Percentiles rank a stretch among this genome's conserved stretches.
Evolutionary conservation across 352 stramenopile genomes (phyloP).

Genomic region (Globisporangium paddicum): DNA sequence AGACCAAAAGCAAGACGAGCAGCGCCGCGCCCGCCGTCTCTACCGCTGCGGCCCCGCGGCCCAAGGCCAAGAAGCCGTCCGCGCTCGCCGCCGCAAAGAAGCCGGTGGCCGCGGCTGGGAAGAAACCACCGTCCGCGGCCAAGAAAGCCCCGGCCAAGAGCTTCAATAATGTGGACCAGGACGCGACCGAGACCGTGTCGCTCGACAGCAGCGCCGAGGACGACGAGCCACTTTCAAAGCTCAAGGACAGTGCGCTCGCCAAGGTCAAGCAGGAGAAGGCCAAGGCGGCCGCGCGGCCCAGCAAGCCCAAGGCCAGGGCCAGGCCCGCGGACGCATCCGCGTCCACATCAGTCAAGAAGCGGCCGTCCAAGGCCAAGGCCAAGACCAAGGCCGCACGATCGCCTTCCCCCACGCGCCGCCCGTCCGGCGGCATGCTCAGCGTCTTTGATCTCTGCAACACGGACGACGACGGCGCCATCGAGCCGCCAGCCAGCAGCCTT

Average conservation of each 20-base stretch:
- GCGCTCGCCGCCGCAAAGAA: not conserved
- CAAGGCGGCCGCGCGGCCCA: conserved; percentile 16
- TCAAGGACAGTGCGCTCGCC: conserved; percentile 2
- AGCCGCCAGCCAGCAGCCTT: not conserved
- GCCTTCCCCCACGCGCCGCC: conserved; percentile 11
- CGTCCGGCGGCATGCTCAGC: conserved; percentile 64
- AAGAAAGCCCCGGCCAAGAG: conserved; percentile 4
- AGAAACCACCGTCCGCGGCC: not conserved
- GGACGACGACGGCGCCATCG: conserved; percentile 27
- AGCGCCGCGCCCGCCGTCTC: not conserved
- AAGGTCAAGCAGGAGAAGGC: conserved; percentile 17
- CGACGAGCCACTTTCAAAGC: conserved; percentile 4
- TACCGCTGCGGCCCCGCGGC: not conserved
- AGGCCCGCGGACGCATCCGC: not conserved
- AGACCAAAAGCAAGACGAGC: not conserved
- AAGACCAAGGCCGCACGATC: conserved; percentile 2
- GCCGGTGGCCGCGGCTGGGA: not conserved
- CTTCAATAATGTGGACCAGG: too few species aligned
- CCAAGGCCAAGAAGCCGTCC: conserved; percentile 8
- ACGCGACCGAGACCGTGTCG: not conserved
- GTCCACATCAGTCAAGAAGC: not conserved
- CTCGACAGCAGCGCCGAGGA: not conserved
- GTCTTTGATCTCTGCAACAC: conserved; percentile 73
- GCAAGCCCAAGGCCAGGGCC: conserved; percentile 5
- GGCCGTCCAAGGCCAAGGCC: not conserved